Conservation (phyloP, 23 red algal genomes). For the Pyropia yezoensis region DNA sequence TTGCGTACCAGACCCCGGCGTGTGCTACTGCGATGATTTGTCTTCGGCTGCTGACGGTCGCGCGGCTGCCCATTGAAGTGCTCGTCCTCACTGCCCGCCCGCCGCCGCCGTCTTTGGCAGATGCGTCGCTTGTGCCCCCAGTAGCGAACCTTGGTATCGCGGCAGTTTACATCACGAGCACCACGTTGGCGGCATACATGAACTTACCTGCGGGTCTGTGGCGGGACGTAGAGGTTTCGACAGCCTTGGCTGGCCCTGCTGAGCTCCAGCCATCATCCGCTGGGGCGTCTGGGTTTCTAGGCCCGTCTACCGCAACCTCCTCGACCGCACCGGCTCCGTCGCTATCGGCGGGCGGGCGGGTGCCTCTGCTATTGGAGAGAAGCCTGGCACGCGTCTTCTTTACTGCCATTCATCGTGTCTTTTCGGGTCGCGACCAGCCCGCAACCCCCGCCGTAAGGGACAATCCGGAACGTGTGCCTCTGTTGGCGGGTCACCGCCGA, state of each 20-base stretch:
- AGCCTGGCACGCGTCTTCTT: no score
- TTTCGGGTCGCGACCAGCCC: no score
- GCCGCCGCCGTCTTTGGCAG: no score
- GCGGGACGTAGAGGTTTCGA: background rate
- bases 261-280: background rate
- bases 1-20: slow-evolving; percentile 53
- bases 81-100: background rate
- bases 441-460: no score
- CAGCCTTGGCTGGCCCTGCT: background rate
- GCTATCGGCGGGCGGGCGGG: no score
- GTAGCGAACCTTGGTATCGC: slow-evolving; percentile 51
- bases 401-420: no score
- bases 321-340: no score
- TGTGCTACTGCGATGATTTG: slow-evolving; percentile 28
- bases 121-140: slow-evolving; percentile 23
- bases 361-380: no score
- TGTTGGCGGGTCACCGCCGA: no score
- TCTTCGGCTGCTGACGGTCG: slow-evolving; percentile 19
- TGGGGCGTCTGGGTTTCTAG: background rate
- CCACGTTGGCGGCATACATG: slow-evolving; percentile 38
- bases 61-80: slow-evolving; percentile 10
- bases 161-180: slow-evolving; percentile 60
- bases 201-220: slow-evolving; percentile 27
- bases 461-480: no score
- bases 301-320: no score